Evolutionary conservation across 2,329 filamentous ascomycete species (phyloP).

Genomic region (Aureobasidium sp.): DNA sequence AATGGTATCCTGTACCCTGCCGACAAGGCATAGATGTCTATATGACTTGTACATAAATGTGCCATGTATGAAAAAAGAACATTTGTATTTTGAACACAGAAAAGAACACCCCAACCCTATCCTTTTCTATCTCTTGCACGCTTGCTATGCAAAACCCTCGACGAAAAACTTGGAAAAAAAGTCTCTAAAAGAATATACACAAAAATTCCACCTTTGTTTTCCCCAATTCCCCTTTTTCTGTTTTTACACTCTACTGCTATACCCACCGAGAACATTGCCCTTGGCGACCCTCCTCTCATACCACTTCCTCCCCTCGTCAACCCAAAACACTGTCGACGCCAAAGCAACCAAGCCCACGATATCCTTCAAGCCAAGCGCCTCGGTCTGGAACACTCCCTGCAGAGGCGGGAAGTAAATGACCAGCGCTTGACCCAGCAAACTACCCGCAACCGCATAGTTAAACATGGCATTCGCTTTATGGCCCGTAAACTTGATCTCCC

Average conservation of each 20-base stretch:
- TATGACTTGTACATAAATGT: not conserved
- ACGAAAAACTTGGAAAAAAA: too few relatives aligned
- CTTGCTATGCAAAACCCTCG: not conserved
- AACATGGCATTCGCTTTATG: constrained; percentile 86
- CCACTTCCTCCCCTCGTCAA: constrained; percentile 84
- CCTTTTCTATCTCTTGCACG: not conserved
- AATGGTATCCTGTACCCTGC: constrained; percentile 35
- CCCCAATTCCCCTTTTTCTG: not conserved
- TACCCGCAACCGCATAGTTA: constrained; percentile 88
- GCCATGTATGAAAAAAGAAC: not conserved
- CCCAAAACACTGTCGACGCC: constrained; percentile 90
- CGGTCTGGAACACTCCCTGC: constrained; percentile 93
- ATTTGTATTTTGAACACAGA: not conserved
- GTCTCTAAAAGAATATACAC: constrained; percentile 2
- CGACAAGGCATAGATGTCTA: constrained; percentile 13
- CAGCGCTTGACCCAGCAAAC: constrained; percentile 74
- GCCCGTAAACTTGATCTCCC: constrained; percentile 59
- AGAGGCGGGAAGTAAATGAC: constrained; percentile 94
- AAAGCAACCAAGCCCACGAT: constrained; percentile 64
- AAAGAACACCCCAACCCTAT: not conserved
- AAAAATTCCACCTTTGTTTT: not conserved
- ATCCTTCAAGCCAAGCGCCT: constrained; percentile 69
- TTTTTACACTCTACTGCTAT: constrained; percentile 13
- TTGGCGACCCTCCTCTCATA: constrained; percentile 41
- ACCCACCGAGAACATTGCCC: constrained; percentile 3